phyloP scores from a whole-genome alignment of 306 rosid species.

The Lupinus albus region DNA sequence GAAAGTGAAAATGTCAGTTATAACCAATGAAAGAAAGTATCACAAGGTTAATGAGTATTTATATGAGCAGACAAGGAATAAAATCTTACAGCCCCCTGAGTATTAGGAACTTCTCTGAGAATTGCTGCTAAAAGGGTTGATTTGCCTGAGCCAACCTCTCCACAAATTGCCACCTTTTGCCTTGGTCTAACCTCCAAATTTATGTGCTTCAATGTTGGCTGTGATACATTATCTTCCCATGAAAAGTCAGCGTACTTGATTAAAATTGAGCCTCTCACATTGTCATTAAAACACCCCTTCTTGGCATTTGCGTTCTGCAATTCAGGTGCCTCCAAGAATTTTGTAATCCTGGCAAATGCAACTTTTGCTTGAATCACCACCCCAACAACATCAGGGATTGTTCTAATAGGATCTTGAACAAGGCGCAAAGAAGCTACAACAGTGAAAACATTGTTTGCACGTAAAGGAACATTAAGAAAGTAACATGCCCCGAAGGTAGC shows the following conservation, averaged over 20 bases:
- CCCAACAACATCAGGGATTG: constrained; percentile 75
- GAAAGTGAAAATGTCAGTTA: constrained; percentile 4
- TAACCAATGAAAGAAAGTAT: not conserved
- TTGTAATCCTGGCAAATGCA: constrained; percentile 66
- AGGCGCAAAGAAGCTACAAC: constrained; percentile 88
- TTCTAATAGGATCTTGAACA: constrained; percentile 77
- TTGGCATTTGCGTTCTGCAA: constrained; percentile 50
- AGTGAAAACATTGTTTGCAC: constrained; percentile 83
- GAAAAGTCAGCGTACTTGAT: constrained; percentile 68
- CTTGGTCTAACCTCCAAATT: constrained; percentile 60
- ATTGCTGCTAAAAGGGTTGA: constrained; percentile 79
- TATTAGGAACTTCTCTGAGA: constrained; percentile 78
- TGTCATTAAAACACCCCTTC: constrained; percentile 36
- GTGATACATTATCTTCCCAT: constrained; percentile 66
- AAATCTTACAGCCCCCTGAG: constrained; percentile 62
- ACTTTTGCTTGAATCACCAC: constrained; percentile 85
- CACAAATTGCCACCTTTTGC: constrained; percentile 84
- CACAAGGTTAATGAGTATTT: not conserved
- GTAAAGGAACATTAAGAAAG: constrained; percentile 73
- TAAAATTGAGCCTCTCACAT: constrained; percentile 45
- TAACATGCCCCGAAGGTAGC: constrained; percentile 86
- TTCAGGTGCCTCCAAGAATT: constrained; percentile 79
- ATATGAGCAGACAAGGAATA: not conserved
- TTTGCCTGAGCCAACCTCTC: constrained; percentile 97
- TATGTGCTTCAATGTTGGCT: constrained; percentile 63